Evolutionary conservation across 2,329 filamentous ascomycete genomes (phyloP), one percentile per base, ranked within the genome.

Genomic region (Monosporascus cannonballus): DNA sequence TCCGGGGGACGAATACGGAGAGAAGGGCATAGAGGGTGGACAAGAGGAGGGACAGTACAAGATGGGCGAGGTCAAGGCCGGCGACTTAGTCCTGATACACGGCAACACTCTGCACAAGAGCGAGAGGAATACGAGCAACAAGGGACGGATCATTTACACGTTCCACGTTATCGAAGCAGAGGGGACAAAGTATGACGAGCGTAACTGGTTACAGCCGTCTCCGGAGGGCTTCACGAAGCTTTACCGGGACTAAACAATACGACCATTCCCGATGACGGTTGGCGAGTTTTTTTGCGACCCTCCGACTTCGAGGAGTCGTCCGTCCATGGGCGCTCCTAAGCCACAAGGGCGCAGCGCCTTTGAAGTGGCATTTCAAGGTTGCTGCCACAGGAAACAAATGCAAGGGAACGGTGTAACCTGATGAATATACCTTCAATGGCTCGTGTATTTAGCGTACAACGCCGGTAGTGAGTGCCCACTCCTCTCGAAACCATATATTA

Each of bases 31-130:
- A 15, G 69, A 64, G 18, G 67, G 58, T 3, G 71, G 71, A 3
- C 63, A 63, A 8, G 69, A 67, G 47, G 74, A 76, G 20, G 78
- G 79, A 54, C 77, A 83, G 56, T 94, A 96, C 70, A 84, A 87
- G 50, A 73, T 91, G 48, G 87, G 89, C 3, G 89, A 96, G 75
- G 90, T 97, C 51, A 93, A 92, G 74, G 91, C 92, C 0, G 94
- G 94, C 0, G 89, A 88, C 47, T 70, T 99, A 69, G 91, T 97
- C 47, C 73, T 99, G 56, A 97, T 99, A 59, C 93, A 99, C 73
- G 94, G 94, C 1, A 97, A 97, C 70, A 73, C 96, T 62, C 69
- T 97, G 73, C 94, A 99, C 72, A 96, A 96, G 82, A 96, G 92
- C 68, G 91, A 96, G 80, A 89, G 81, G 77, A 99, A 99, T 68